phyloP scores from a whole-genome alignment of 768 basidiomycete genomes.

The Macrocybe gigantea region DNA sequence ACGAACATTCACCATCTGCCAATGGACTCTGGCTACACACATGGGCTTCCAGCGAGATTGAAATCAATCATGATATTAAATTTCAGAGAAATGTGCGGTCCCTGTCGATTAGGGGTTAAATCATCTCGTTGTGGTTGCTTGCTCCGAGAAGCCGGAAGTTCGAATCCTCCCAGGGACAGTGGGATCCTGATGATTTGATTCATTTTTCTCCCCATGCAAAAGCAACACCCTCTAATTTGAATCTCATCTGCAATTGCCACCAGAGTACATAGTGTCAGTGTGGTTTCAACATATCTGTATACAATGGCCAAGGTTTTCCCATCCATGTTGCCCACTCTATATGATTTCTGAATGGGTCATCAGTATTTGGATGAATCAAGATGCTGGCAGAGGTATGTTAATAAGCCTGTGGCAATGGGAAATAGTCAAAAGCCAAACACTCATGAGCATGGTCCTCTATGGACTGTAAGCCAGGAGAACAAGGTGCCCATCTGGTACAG shows the following conservation, averaged over 20 bases:
- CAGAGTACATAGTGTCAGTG: neutral
- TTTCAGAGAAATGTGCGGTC: conserved; percentile 1
- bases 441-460: conserved; percentile 69
- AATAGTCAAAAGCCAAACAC: conserved; percentile 17
- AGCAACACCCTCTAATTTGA: neutral
- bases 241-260: neutral
- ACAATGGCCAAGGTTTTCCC: conserved; percentile 53
- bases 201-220: conserved; percentile 2
- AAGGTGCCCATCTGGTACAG: conserved; percentile 67
- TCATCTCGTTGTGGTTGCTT: conserved; percentile 16
- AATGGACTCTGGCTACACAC: neutral
- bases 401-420: neutral
- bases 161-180: conserved; percentile 19
- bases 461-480: conserved; percentile 61
- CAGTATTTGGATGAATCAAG: conserved; percentile 67
- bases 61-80: neutral
- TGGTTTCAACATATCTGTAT: conserved; percentile 24
- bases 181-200: neutral
- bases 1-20: neutral
- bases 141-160: conserved; percentile 20
- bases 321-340: conserved; percentile 65
- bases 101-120: conserved; percentile 18
- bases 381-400: conserved; percentile 36
- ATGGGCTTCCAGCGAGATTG: neutral
- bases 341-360: conserved; percentile 50